Conservation (phyloP, 306 rosid species). For the Quercus aquifolioides region DNA sequence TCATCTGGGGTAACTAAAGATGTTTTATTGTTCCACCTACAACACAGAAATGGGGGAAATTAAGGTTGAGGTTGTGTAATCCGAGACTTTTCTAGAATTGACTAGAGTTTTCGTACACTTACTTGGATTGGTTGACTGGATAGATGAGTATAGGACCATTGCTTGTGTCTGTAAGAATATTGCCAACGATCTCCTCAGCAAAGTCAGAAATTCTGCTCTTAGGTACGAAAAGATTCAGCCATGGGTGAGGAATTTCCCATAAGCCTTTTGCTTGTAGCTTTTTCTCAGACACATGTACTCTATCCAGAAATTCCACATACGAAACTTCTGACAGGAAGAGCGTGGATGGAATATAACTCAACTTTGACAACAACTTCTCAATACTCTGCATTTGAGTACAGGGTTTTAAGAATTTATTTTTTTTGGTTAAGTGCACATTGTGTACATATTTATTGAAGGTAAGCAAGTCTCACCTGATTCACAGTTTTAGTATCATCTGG, state of each 20-base stretch:
- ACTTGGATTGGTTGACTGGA: slow-evolving; percentile 92
- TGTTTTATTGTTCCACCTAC: slow-evolving; percentile 80
- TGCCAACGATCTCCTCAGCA: slow-evolving; percentile 66
- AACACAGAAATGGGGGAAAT: slow-evolving; percentile 8
- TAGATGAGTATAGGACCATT: slow-evolving; percentile 89
- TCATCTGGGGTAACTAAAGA: slow-evolving; percentile 88
- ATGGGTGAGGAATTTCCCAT: slow-evolving; percentile 96
- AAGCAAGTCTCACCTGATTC: slow-evolving; percentile 51
- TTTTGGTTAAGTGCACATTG: neutral
- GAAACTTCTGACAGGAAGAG: slow-evolving; percentile 80
- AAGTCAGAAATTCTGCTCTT: slow-evolving; percentile 61
- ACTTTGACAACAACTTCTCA: slow-evolving; percentile 50
- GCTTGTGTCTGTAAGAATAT: slow-evolving; percentile 58
- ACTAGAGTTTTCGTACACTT: slow-evolving; percentile 10
- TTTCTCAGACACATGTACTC: slow-evolving; percentile 75
- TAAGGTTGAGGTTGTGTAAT: neutral
- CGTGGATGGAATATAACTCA: slow-evolving; percentile 64
- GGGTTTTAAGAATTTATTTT: neutral
- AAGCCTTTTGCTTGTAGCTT: slow-evolving; percentile 67
- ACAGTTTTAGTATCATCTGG: slow-evolving; percentile 47
- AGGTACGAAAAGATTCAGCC: slow-evolving; percentile 85
- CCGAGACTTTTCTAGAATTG: neutral
- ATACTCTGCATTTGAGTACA: slow-evolving; percentile 54
- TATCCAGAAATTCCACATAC: slow-evolving; percentile 74
- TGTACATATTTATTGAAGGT: neutral